Base-by-base conservation (phyloP, 768 basidiomycete genomes). In the Chlorophyllum brunneum region DNA sequence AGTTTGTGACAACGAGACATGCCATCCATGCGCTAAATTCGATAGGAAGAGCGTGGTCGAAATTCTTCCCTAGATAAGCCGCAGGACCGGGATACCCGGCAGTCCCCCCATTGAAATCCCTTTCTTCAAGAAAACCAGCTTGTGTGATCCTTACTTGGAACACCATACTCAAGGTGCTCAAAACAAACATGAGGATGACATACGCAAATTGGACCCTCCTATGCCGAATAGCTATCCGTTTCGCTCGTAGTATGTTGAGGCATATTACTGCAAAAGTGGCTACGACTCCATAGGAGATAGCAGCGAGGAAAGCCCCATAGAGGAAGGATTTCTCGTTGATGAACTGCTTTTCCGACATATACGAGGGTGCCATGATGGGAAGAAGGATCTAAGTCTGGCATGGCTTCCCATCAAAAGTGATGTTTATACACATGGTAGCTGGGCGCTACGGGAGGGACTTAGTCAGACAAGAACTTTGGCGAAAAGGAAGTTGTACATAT, bases 11-110 rank as follows among this genome's bases (percentile, higher is more conserved):
- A 9, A 50, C 48, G 11, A 50, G 48, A 24, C 48, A 49, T 18
- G 48, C 37, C 48, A 49, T 50, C 48, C 48, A 50, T 10, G 26
- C 48, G 30, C 41, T 50, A n/a, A 50, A 50, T 24, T 40, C 48
- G 20, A 31, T 16, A 6, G 37, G 37, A 22, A 40, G 37, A 23
- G 48, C 37, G n/a, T 50, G 48, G 22, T 50, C 48, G 10, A 50
- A 24, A 11, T 23, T 27, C 29, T 49, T 49, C 22, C 48, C 48
- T 2, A 49, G 18, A 40, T 49, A 49, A 22, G 48, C 39, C 10
- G 48, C 48, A 3, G 48, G 48, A 16, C 48, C 48, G 15, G 29
- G 37, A 31, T 50, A 41, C 41, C 48, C 48, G 5, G 48, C 48
- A 50, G 48, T 50, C 7, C 48, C 48, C 15, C 38, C 37, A 15